Evolutionary conservation across 495 filamentous ascomycete species (phyloP), one percentile per base, ranked within the genome.

Genomic region (Neurospora sublineolata): DNA sequence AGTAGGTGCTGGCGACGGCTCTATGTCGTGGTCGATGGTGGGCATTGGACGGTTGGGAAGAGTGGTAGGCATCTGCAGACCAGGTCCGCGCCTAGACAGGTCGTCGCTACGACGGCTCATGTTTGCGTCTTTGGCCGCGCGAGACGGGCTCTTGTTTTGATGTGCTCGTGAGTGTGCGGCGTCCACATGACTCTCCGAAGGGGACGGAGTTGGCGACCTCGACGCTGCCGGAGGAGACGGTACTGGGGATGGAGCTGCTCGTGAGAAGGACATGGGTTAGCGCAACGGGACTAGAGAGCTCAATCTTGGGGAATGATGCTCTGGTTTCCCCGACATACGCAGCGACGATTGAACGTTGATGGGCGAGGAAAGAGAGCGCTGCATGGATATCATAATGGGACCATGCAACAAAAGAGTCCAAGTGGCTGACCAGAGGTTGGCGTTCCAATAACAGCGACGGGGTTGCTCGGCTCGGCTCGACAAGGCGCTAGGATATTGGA

Each of bases 321-420:
- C 71, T 70, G 52, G 52, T 64, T 64, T 64, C 52, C 71, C 71
- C 78, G 76, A 86, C 84, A 79, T 84, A 86, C 84, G 81, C 77
- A 82, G 79, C 75, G 84, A 83, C 73, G 83, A 81, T 76, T 84
- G 83, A 73, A 84, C 80, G 75, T 82, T 82, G 79, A 84, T 83
- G 73, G 84, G 83, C 75, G 84, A 85, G 36, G 83, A 84, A 70
- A 84, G 82, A 69, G 83, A 85, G 73, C 83, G 83, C 79, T 86
- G 83, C 83, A 86, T 86, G 78, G 84, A 83, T 78, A 84, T 83
- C 83, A 86, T 86, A 81, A 75, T 84, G 80, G 79, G 77, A 78
- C 81, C 83, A 82, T 83, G 76, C 69, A 73, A 72, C 72, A 68
- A 20, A 72, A 71, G 33, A 30, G 76, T 71, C 69, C 71, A 68